Percentiles rank a stretch among this genome's conserved stretches.
These are phyloP conservation scores for Aspergillus sp. DNA, from an alignment of 2,329 filamentous ascomycete species.

Conservation along the genomic window DNA sequence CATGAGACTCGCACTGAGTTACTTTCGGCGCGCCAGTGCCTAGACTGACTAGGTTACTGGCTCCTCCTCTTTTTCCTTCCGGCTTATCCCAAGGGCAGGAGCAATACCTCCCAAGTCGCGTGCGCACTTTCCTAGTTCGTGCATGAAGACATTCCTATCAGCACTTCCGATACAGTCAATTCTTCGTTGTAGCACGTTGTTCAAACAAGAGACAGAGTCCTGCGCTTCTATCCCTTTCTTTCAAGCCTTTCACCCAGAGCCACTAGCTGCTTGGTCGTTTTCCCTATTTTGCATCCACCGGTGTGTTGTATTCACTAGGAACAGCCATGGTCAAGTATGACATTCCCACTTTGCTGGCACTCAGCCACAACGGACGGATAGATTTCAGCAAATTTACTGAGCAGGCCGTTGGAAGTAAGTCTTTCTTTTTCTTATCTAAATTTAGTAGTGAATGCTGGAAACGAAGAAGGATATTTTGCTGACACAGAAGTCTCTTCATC, in stretches of 20 bases:
- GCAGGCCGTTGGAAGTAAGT: conserved; percentile 36
- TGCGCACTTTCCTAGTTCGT: not conserved
- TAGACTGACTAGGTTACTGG: no score
- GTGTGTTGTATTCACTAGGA: conserved; percentile 9
- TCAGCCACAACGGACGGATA: conserved; percentile 31
- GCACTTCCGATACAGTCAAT: not conserved
- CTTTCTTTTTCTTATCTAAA: not conserved
- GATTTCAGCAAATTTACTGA: conserved; percentile 29
- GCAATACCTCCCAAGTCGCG: not conserved
- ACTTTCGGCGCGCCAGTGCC: no score
- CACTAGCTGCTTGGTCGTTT: not conserved
- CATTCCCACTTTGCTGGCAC: conserved; percentile 39
- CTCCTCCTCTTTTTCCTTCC: no score
- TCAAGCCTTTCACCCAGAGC: not conserved
- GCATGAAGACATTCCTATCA: not conserved
- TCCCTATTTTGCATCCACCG: conserved; percentile 6
- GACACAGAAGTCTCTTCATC: not conserved
- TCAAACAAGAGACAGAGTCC: not conserved
- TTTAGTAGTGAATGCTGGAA: not conserved
- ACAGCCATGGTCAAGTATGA: conserved; percentile 37
- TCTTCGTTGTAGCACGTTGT: not conserved
- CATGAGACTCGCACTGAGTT: no score
- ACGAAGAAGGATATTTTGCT: not conserved
- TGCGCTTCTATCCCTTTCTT: not conserved
- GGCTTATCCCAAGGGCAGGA: no score